A percentile compares a stretch with the other conserved stretches of the same genome.
These are phyloP conservation scores for Leptographium radiaticola DNA, from an alignment of 2,329 filamentous ascomycete species.

Conservation along the genomic window DNA sequence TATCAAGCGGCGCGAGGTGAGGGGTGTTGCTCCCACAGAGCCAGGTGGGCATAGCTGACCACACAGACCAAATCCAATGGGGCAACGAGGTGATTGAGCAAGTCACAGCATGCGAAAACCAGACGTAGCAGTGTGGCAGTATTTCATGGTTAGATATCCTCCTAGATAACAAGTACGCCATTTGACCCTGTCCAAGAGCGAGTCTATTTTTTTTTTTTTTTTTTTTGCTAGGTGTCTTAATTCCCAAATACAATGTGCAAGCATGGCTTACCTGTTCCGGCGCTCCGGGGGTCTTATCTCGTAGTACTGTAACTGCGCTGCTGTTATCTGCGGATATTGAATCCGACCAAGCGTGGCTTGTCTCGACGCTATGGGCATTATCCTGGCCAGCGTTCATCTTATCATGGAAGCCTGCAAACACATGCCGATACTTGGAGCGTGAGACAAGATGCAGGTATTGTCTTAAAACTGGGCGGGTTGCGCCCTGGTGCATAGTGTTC, in stretches of 20 bases:
- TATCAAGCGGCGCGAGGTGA: neutral
- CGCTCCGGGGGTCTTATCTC: too few relatives aligned
- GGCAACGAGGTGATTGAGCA: neutral
- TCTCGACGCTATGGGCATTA: too few relatives aligned
- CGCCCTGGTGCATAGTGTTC: neutral
- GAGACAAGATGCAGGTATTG: neutral
- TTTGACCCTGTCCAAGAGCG: too few relatives aligned
- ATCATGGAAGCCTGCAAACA: neutral
- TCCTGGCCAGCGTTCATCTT: too few relatives aligned
- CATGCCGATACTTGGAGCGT: neutral
- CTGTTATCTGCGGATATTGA: neutral
- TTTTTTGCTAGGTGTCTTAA: too few relatives aligned
- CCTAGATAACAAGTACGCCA: neutral
- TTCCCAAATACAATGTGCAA: too few relatives aligned
- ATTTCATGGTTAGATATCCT: too few relatives aligned
- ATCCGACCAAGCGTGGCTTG: neutral
- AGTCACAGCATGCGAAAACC: neutral
- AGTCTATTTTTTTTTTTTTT: too few relatives aligned
- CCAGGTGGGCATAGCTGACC: neutral
- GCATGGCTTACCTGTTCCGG: too few relatives aligned
- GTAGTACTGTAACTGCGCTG: neutral
- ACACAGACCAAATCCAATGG: neutral
- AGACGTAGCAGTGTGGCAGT: neutral
- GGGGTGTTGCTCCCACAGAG: neutral
- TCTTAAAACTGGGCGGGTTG: neutral